Conservation (phyloP, 2,329 filamentous ascomycete species). For the Verticillium longisporum region DNA sequence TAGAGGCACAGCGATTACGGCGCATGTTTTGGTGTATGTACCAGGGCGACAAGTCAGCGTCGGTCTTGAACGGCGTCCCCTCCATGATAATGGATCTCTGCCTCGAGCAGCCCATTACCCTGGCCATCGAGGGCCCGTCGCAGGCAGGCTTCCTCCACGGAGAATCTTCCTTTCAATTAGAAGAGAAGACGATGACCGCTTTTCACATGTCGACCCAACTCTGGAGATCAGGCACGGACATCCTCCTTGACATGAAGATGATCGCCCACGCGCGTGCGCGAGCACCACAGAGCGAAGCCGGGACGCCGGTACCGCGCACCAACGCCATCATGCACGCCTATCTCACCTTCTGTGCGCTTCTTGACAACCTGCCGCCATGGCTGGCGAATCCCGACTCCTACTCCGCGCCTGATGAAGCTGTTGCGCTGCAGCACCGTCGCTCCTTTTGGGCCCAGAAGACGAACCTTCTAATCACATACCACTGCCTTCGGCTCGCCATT, state of each 20-base stretch:
- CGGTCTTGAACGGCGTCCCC: constrained; percentile 30
- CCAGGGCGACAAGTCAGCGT: constrained; percentile 30
- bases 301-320: neutral
- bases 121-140: constrained; percentile 3
- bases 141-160: neutral
- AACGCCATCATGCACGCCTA: neutral
- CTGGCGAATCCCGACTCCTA: neutral
- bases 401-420: neutral
- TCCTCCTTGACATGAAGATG: neutral
- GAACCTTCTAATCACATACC: constrained; percentile 29
- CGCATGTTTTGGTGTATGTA: constrained; percentile 30
- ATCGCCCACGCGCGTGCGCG: neutral
- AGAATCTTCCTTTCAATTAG: neutral
- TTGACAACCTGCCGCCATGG: neutral
- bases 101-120: constrained; percentile 31
- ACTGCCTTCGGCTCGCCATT: constrained; percentile 34
- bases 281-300: neutral
- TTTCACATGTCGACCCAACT: neutral
- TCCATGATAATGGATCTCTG: constrained; percentile 35
- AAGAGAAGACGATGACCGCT: neutral
- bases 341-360: neutral
- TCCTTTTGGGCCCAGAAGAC: constrained; percentile 28
- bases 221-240: neutral
- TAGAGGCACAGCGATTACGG: constrained; percentile 29
- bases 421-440: neutral